phyloP scores from a whole-genome alignment of 805 yeast species.

The Kregervanrija fluxuum region DNA sequence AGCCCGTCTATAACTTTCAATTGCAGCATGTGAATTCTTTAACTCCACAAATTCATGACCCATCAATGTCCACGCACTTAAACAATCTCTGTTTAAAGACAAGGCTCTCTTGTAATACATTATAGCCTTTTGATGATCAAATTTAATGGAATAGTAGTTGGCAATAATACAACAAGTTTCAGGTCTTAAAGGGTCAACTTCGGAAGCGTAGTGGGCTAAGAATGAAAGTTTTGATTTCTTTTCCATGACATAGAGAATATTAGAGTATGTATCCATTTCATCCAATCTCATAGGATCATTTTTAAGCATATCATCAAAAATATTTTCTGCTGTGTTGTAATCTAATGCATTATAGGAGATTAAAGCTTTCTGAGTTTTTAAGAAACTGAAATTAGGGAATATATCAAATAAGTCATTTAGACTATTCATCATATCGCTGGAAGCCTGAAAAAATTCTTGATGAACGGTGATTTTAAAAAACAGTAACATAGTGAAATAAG shows the following conservation, averaged over 20 bases:
- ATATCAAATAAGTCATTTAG: constrained; percentile 41
- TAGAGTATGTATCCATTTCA: constrained; percentile 90
- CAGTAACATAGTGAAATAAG: constrained; percentile 25
- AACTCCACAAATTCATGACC: constrained; percentile 98
- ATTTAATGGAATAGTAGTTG: constrained; percentile 83
- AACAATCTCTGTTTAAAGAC: constrained; percentile 67
- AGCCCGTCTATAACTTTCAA: constrained; percentile 89
- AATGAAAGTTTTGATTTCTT: constrained; percentile 76
- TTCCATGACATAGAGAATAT: constrained; percentile 90
- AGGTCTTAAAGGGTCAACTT: constrained; percentile 79
- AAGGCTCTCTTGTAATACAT: constrained; percentile 88
- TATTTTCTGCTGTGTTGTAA: constrained; percentile 67
- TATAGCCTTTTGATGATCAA: constrained; percentile 93
- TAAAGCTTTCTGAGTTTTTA: constrained; percentile 77
- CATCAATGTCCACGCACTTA: constrained; percentile 96
- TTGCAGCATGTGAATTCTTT: constrained; percentile 95
- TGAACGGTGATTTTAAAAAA: constrained; percentile 60
- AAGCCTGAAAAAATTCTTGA: constrained; percentile 76
- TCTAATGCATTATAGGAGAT: constrained; percentile 80
- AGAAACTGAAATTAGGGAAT: constrained; percentile 68
- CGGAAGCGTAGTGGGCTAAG: constrained; percentile 77
- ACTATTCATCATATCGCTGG: constrained; percentile 41
- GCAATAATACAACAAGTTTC: constrained; percentile 95
- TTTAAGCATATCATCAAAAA: constrained; percentile 68
- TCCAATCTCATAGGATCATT: constrained; percentile 83